phyloP scores from a whole-genome alignment of 768 basidiomycete genomes.

The Hericium rajendrae region DNA sequence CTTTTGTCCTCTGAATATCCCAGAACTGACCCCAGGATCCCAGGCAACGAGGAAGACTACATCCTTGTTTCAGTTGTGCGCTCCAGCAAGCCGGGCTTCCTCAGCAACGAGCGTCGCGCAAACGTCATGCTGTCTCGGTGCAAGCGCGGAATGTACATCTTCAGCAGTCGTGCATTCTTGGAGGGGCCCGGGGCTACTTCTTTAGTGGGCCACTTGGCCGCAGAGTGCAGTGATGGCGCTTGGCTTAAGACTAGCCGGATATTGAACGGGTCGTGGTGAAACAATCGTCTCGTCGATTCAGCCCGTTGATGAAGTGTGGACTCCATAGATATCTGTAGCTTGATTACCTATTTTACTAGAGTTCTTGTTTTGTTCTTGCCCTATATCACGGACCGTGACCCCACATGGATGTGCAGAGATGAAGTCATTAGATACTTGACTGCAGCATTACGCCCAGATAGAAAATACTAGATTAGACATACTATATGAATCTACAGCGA shows the following conservation, averaged over 20 bases:
- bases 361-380: too few relatives aligned
- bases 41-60: slow-evolving; percentile 26
- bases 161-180: slow-evolving; percentile 18
- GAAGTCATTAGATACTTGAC: too few relatives aligned
- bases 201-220: slow-evolving; percentile 19
- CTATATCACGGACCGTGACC: too few relatives aligned
- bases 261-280: not conserved
- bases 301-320: not conserved
- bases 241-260: slow-evolving; percentile 9
- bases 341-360: too few relatives aligned
- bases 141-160: slow-evolving; percentile 24
- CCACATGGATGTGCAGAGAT: too few relatives aligned
- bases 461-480: not conserved
- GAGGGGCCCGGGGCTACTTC: slow-evolving; percentile 7
- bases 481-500: too few relatives aligned
- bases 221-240: slow-evolving; percentile 9
- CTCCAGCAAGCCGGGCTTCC: slow-evolving; percentile 22
- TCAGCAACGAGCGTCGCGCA: slow-evolving; percentile 17
- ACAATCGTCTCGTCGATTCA: not conserved
- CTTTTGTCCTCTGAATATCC: not conserved
- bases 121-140: slow-evolving; percentile 30
- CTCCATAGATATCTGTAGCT: not conserved
- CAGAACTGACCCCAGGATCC: not conserved
- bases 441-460: not conserved
- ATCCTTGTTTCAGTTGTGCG: slow-evolving; percentile 26